Evolutionary conservation across 2,329 filamentous ascomycete species (phyloP).

Genomic region (Gremmenia infestans): DNA sequence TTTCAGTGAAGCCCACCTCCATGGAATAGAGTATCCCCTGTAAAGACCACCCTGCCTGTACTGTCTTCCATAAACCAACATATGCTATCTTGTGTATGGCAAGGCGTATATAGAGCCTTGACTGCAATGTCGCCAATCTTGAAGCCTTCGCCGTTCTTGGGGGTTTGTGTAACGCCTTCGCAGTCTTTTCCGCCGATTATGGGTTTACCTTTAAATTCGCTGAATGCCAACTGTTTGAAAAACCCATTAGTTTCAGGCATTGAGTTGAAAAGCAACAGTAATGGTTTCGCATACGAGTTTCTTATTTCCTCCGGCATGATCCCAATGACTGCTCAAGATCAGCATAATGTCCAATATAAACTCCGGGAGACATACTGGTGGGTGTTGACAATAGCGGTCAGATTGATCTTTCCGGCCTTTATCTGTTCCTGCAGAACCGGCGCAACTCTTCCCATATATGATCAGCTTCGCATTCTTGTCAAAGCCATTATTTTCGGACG

Average conservation of each 20-base stretch:
- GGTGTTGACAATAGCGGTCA: slow-evolving; percentile 90
- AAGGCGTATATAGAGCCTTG: slow-evolving; percentile 88
- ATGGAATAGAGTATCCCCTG: slow-evolving; percentile 93
- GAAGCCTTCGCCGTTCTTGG: slow-evolving; percentile 70
- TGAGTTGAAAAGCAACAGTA: background rate
- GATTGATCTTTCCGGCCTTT: slow-evolving; percentile 65
- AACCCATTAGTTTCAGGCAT: background rate
- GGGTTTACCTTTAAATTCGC: slow-evolving; percentile 40
- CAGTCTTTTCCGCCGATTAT: slow-evolving; percentile 89
- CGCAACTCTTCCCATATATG: slow-evolving; percentile 43
- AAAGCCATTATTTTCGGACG: slow-evolving; percentile 26
- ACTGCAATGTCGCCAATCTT: slow-evolving; percentile 79
- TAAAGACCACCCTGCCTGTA: slow-evolving; percentile 76
- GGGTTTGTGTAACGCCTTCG: slow-evolving; percentile 71
- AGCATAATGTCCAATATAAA: background rate
- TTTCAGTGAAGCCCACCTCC: slow-evolving; percentile 52
- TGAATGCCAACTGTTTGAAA: slow-evolving; percentile 15
- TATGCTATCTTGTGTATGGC: slow-evolving; percentile 97
- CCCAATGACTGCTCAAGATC: slow-evolving; percentile 66
- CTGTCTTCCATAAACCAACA: slow-evolving; percentile 89
- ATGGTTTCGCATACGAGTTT: slow-evolving; percentile 56
- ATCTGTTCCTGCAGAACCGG: slow-evolving; percentile 70
- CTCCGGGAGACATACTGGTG: slow-evolving; percentile 68
- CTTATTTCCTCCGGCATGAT: slow-evolving; percentile 89
- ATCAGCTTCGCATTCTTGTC: slow-evolving; percentile 3